These are phyloP conservation scores for Penicillium paradoxum DNA, from an alignment of 495 filamentous ascomycete species.

Conservation along the genomic window DNA sequence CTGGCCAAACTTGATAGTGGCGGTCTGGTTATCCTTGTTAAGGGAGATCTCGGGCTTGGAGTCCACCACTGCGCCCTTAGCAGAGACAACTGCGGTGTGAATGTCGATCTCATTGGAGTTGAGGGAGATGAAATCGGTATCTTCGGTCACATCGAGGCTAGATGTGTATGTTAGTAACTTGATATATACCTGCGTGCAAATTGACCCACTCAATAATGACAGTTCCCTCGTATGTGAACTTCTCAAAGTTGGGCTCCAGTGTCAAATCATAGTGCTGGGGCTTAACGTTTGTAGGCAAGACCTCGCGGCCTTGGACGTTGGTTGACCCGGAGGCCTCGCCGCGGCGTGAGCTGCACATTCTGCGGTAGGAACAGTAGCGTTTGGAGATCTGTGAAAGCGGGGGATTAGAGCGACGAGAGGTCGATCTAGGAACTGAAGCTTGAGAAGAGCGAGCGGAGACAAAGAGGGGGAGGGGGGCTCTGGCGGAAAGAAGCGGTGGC, in stretches of 20 bases:
- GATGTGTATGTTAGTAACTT: conserved; percentile 1
- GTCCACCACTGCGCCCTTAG: conserved; percentile 43
- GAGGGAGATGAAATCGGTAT: conserved; percentile 79
- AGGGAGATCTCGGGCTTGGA: conserved; percentile 49
- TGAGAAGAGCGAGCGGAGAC: conserved; percentile 25
- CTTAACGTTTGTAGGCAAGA: conserved; percentile 64
- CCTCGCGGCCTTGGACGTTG: conserved; percentile 55
- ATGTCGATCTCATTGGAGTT: conserved; percentile 86
- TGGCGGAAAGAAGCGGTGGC: conserved; percentile 39
- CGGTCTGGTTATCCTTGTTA: conserved; percentile 56
- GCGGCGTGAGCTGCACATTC: conserved; percentile 45
- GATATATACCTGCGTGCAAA: not conserved
- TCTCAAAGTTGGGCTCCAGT: conserved; percentile 62
- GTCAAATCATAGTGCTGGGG: conserved; percentile 62
- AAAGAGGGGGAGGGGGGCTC: conserved; percentile 31
- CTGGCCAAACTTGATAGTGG: conserved; percentile 56
- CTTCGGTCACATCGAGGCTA: conserved; percentile 75
- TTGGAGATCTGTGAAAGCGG: conserved; percentile 37
- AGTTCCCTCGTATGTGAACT: conserved; percentile 57
- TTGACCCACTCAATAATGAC: conserved; percentile 58
- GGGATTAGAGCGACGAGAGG: conserved; percentile 18
- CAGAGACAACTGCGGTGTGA: conserved; percentile 61
- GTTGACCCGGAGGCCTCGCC: conserved; percentile 42
- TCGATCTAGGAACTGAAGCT: conserved; percentile 16
- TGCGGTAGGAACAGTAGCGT: conserved; percentile 47